phyloP scores from a whole-genome alignment of 176 grass and related monocot species.

The Zoysia pacifica region DNA sequence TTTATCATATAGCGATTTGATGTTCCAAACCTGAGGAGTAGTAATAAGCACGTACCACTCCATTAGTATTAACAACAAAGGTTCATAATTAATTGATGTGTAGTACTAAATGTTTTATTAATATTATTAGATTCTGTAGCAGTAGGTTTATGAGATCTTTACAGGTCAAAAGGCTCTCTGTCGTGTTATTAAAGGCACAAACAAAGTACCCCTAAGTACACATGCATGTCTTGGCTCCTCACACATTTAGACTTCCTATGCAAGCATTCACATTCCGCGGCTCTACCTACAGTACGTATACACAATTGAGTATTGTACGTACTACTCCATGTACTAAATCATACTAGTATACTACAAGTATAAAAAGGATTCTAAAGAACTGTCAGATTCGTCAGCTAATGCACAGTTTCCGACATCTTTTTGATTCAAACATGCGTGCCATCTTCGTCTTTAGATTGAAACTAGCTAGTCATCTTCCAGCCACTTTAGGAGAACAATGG shows the following conservation, averaged over 20 bases:
- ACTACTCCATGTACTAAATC: neutral
- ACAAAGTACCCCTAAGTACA: neutral
- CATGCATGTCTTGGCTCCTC: neutral
- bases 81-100: too few relatives aligned
- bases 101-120: too few relatives aligned
- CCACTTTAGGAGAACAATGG: conserved; percentile 67
- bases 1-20: neutral
- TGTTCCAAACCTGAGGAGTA: too few relatives aligned
- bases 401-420: conserved; percentile 40
- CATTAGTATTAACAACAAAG: too few relatives aligned
- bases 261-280: neutral
- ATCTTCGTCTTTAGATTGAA: conserved; percentile 33
- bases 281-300: neutral
- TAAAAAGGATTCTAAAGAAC: conserved; percentile 9
- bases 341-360: neutral
- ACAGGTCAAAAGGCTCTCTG: conserved; percentile 17
- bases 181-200: neutral
- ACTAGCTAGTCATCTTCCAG: conserved; percentile 22
- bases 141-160: neutral
- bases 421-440: conserved; percentile 41
- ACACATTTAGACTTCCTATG: neutral
- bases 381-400: conserved; percentile 6
- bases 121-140: too few relatives aligned
- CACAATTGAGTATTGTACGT: neutral
- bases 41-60: too few relatives aligned